A percentile compares a stretch with the other conserved stretches of the same genome.
Evolutionary conservation across 306 rosid species (phyloP).

Genomic region (Pterocarpus santalinus): DNA sequence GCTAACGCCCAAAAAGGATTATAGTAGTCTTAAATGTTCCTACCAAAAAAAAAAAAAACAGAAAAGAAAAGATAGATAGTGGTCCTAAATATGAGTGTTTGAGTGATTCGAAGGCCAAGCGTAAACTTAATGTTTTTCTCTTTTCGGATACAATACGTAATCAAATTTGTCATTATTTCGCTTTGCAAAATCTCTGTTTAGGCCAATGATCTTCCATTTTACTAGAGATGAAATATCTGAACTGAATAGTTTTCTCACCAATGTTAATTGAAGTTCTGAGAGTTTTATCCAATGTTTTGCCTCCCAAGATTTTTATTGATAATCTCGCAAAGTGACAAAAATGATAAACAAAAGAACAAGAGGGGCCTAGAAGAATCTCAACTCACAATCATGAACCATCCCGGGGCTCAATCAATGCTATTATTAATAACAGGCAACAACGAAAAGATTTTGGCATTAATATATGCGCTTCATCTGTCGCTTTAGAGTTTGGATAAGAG

Average conservation of each 20-base stretch:
- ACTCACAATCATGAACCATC: no score
- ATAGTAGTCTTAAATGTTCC: no score
- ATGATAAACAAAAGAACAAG: background rate
- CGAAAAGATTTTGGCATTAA: background rate
- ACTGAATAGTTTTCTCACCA: background rate
- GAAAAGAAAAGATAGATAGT: background rate
- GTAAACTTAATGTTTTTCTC: background rate
- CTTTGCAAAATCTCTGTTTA: no score
- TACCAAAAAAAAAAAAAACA: no score
- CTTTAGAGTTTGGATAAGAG: background rate
- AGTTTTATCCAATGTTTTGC: no score
- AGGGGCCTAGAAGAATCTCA: background rate
- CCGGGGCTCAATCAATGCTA: conserved; percentile 1
- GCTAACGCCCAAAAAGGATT: no score
- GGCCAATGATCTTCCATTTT: background rate
- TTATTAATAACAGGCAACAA: background rate
- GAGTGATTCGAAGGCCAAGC: conserved; percentile 10
- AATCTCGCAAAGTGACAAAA: background rate
- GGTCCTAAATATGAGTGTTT: conserved; percentile 30
- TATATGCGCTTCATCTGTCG: background rate
- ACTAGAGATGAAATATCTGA: conserved; percentile 1
- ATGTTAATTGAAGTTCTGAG: no score
- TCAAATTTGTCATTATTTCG: conserved; percentile 15
- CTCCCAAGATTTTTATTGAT: no score
- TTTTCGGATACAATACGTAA: conserved; percentile 5